Evolutionary conservation across 306 rosid species (phyloP).

Genomic region (Begonia loranthoides): DNA sequence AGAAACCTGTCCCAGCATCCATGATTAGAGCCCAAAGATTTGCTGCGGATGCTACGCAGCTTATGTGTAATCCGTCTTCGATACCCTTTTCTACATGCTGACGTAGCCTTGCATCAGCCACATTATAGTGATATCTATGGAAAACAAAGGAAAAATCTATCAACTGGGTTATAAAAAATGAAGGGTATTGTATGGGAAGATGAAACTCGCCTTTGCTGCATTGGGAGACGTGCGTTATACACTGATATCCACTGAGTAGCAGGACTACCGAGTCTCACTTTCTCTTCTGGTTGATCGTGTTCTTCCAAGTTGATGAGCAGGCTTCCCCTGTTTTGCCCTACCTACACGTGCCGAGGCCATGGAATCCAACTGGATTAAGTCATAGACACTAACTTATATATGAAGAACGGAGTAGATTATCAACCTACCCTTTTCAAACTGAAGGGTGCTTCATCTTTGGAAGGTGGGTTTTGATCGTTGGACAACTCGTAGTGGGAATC

Average conservation of each 20-base stretch:
- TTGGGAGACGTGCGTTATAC: slow-evolving; percentile 86
- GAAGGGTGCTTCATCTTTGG: slow-evolving; percentile 8
- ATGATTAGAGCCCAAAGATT: slow-evolving; percentile 86
- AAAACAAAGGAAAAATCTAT: not conserved
- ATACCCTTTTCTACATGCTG: slow-evolving; percentile 93
- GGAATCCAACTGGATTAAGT: not conserved
- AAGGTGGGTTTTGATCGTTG: slow-evolving; percentile 4
- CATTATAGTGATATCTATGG: slow-evolving; percentile 83
- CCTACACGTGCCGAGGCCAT: slow-evolving; percentile 27
- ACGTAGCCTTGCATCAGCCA: slow-evolving; percentile 66
- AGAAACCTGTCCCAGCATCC: slow-evolving; percentile 91
- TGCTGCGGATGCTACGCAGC: slow-evolving; percentile 67
- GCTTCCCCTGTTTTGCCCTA: slow-evolving; percentile 83
- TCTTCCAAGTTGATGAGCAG: slow-evolving; percentile 68
- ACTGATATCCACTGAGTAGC: slow-evolving; percentile 96
- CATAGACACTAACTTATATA: not conserved
- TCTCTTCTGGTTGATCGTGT: slow-evolving; percentile 91
- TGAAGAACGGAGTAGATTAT: not conserved
- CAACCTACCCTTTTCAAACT: slow-evolving; percentile 30
- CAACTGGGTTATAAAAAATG: not conserved
- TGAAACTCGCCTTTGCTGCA: slow-evolving; percentile 73
- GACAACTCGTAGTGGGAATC: slow-evolving; percentile 18
- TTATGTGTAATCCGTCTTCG: slow-evolving; percentile 81
- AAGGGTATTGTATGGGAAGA: slow-evolving; percentile 7
- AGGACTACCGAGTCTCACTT: slow-evolving; percentile 79